Evolutionary conservation across 2,329 filamentous ascomycete species (phyloP).

Genomic region (Exophiala aquamarina): DNA sequence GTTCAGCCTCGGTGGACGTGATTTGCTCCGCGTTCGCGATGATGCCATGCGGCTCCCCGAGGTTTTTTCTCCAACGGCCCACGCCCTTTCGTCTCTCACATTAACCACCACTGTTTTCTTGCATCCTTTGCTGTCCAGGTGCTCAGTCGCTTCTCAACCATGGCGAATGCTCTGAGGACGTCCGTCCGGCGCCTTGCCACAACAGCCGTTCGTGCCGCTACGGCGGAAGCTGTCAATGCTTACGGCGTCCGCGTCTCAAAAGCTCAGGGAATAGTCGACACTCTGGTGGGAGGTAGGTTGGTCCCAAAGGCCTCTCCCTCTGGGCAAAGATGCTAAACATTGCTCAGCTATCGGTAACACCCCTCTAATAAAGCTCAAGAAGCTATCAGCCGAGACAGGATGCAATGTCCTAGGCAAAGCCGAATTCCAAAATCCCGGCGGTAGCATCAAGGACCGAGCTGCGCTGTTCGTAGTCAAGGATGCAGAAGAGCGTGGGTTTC

Average conservation of each 20-base stretch:
- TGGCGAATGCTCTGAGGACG: slow-evolving; percentile 21
- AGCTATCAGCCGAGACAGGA: slow-evolving; percentile 83
- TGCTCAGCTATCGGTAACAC: slow-evolving; percentile 89
- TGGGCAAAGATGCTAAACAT: not conserved
- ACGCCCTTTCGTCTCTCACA: too few relatives aligned
- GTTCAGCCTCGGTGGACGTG: too few relatives aligned
- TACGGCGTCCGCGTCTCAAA: slow-evolving; percentile 73
- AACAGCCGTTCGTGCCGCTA: slow-evolving; percentile 56
- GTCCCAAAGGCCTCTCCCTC: not conserved
- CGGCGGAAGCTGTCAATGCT: slow-evolving; percentile 37
- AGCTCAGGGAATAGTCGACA: slow-evolving; percentile 75
- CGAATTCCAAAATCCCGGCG: slow-evolving; percentile 98
- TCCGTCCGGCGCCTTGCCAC: slow-evolving; percentile 62
- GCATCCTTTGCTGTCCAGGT: not conserved
- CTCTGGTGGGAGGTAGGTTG: slow-evolving; percentile 73
- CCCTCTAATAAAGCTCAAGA: slow-evolving; percentile 85
- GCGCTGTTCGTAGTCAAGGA: slow-evolving; percentile 92
- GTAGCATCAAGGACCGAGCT: slow-evolving; percentile 93
- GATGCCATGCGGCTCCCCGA: too few relatives aligned
- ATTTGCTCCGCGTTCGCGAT: too few relatives aligned
- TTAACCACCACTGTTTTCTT: too few relatives aligned
- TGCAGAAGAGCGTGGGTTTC: slow-evolving; percentile 82
- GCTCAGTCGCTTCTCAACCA: not conserved
- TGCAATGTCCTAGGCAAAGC: slow-evolving; percentile 95
- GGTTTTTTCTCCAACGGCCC: too few relatives aligned